A percentile compares a stretch with the other conserved stretches of the same genome.
phyloP scores from a whole-genome alignment of 2,329 filamentous ascomycete genomes.

The Alternaria panax region DNA sequence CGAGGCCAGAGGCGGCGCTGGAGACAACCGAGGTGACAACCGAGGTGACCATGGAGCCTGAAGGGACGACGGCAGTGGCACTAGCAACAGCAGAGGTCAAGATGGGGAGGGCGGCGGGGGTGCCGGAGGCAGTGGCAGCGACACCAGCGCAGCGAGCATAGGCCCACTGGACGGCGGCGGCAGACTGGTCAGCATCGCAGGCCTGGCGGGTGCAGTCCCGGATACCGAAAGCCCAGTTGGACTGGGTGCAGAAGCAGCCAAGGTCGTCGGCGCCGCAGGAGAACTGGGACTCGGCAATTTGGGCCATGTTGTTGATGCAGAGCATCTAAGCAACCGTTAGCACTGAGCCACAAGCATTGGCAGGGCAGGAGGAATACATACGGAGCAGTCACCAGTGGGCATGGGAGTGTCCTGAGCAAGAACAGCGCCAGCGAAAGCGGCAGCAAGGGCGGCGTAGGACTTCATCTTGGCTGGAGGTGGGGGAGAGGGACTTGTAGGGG shows the following conservation, averaged over 20 bases:
- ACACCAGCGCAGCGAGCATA: slow-evolving; percentile 42
- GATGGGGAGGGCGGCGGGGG: slow-evolving; percentile 24
- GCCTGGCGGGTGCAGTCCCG: slow-evolving; percentile 57
- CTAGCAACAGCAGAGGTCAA: slow-evolving; percentile 22
- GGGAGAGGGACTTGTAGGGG: slow-evolving; percentile 15
- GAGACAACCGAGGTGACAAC: slow-evolving; percentile 22
- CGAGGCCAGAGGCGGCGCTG: slow-evolving; percentile 9
- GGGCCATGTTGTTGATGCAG: slow-evolving; percentile 58
- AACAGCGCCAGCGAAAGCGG: slow-evolving; percentile 41
- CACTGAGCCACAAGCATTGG: background rate
- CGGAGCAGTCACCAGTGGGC: slow-evolving; percentile 40
- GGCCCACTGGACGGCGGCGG: slow-evolving; percentile 45
- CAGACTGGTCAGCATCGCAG: slow-evolving; percentile 42
- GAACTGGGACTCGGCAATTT: slow-evolving; percentile 48
- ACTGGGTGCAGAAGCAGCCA: slow-evolving; percentile 55
- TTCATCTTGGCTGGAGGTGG: slow-evolving; percentile 44
- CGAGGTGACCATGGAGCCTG: slow-evolving; percentile 1
- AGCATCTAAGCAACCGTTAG: slow-evolving; percentile 39
- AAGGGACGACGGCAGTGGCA: background rate
- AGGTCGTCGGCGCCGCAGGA: slow-evolving; percentile 51
- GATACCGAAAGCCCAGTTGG: slow-evolving; percentile 56
- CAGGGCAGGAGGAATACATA: slow-evolving; percentile 32
- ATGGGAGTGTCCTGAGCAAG: slow-evolving; percentile 42
- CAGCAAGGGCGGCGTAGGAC: slow-evolving; percentile 49
- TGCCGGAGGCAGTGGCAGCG: slow-evolving; percentile 21